These are phyloP conservation scores for Musa troglodytarum DNA, from an alignment of 176 grass and related monocot genomes.

Conservation along the genomic window DNA sequence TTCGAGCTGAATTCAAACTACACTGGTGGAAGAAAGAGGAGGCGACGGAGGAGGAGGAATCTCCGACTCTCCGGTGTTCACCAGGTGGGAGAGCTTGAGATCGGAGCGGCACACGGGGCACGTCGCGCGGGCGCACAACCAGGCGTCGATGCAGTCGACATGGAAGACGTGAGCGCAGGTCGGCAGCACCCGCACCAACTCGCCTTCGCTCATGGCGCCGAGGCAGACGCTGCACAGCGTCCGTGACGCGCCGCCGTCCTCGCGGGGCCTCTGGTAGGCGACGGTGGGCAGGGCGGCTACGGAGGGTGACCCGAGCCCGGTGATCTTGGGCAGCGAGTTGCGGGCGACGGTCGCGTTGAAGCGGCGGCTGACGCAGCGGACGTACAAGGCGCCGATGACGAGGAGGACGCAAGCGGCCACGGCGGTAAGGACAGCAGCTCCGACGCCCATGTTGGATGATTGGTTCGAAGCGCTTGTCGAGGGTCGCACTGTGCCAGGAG, in stretches of 20 bases:
- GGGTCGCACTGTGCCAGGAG: too few species aligned
- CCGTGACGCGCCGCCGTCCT: background rate
- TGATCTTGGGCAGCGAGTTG: background rate
- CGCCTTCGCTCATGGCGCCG: constrained; percentile 41
- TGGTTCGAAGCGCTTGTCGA: too few species aligned
- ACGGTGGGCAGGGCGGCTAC: constrained; percentile 39
- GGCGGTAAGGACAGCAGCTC: background rate
- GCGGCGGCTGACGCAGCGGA: background rate
- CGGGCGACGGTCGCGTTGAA: too few species aligned
- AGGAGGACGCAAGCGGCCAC: constrained; percentile 27
- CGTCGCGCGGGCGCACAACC: constrained; percentile 40
- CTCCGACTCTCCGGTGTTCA: too few species aligned
- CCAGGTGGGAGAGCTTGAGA: too few species aligned
- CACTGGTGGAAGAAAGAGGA: too few species aligned
- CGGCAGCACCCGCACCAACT: constrained; percentile 39
- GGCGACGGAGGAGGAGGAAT: too few species aligned
- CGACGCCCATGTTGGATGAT: background rate
- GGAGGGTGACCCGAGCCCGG: constrained; percentile 28
- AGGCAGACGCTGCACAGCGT: constrained; percentile 52
- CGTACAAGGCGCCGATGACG: background rate
- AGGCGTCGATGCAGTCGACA: constrained; percentile 58
- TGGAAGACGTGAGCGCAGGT: constrained; percentile 61
- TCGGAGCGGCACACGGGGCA: constrained; percentile 44
- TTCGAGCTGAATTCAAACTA: too few species aligned
- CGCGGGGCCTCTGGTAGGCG: constrained; percentile 15